These are phyloP conservation scores for Cardamine occulta DNA, from an alignment of 345 rosid genomes.

Conservation along the genomic window DNA sequence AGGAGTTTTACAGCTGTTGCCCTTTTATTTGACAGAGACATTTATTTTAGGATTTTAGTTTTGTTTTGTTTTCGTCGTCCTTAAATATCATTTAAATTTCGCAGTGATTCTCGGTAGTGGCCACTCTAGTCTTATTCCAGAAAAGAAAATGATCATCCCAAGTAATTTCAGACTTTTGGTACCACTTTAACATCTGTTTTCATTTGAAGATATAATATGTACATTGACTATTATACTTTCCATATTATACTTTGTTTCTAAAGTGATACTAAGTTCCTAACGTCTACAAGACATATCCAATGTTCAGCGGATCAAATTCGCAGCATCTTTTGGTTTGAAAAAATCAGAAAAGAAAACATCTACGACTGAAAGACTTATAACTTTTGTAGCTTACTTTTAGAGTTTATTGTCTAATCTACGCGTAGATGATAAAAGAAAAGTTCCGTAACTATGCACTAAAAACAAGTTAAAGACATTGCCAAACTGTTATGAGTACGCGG, in stretches of 20 bases:
- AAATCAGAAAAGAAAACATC: not conserved
- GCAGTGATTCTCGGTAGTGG: slow-evolving; percentile 19
- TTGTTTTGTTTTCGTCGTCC: not conserved
- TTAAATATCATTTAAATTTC: not conserved
- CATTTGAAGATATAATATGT: not conserved
- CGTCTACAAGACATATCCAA: not conserved
- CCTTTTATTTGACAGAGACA: not conserved
- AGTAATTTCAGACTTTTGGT: not conserved
- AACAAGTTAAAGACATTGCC: not conserved
- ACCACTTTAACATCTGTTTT: slow-evolving; percentile 7
- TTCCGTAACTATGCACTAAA: not conserved
- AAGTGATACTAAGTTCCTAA: not conserved
- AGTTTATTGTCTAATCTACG: not conserved
- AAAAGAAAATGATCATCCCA: not conserved
- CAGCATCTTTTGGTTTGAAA: not conserved
- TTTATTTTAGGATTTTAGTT: not conserved
- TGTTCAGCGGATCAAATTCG: not conserved
- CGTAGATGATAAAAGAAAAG: not conserved
- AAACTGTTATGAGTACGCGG: slow-evolving; percentile 6
- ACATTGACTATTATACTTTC: not conserved
- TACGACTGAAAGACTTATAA: not conserved
- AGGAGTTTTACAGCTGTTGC: not conserved
- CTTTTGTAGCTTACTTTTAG: not conserved
- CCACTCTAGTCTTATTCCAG: slow-evolving; percentile 9
- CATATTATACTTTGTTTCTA: not conserved